phyloP scores from a whole-genome alignment of 192 early-diverging fungal species.

The Coemansia erecta region DNA sequence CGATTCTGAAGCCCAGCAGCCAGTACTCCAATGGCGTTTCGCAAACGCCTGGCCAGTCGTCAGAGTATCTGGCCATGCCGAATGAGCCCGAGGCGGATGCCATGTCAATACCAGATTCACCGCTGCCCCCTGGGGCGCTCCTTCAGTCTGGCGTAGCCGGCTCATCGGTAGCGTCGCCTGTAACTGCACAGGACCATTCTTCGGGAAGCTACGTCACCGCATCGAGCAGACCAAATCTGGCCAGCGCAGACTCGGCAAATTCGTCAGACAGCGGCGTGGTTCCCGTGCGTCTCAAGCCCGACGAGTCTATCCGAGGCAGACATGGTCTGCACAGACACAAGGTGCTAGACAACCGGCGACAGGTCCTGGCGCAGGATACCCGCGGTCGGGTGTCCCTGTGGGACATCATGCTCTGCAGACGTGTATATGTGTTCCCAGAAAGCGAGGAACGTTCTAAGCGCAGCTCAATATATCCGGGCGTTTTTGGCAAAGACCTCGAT shows the following conservation, averaged over 20 bases:
- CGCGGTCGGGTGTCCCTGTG: conserved; percentile 78
- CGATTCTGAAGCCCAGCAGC: too few relatives aligned
- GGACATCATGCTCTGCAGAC: conserved; percentile 81
- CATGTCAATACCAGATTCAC: conserved; percentile 28
- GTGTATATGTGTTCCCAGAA: conserved; percentile 49
- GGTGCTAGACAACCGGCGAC: conserved; percentile 81
- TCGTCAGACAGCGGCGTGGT: conserved; percentile 6
- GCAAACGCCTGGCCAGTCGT: too few relatives aligned
- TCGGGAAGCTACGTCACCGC: too few relatives aligned
- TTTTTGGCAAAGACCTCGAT: conserved; percentile 47
- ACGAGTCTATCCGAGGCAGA: conserved; percentile 54
- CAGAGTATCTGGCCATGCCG: too few relatives aligned
- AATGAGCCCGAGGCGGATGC: conserved; percentile 3
- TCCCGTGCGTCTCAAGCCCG: conserved; percentile 37
- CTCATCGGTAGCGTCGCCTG: neutral
- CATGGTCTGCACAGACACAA: conserved; percentile 64
- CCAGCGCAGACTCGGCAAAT: neutral
- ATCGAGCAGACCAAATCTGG: too few relatives aligned
- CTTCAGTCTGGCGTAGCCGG: conserved; percentile 8
- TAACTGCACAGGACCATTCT: neutral
- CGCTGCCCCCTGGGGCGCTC: conserved; percentile 38
- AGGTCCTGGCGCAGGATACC: conserved; percentile 82
- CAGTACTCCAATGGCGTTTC: too few relatives aligned
- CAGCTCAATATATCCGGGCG: conserved; percentile 51
- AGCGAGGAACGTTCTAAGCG: conserved; percentile 55